Evolutionary conservation across 2,329 filamentous ascomycete species (phyloP), one percentile per base, ranked within the genome.

Genomic region (Exophiala bonariae): DNA sequence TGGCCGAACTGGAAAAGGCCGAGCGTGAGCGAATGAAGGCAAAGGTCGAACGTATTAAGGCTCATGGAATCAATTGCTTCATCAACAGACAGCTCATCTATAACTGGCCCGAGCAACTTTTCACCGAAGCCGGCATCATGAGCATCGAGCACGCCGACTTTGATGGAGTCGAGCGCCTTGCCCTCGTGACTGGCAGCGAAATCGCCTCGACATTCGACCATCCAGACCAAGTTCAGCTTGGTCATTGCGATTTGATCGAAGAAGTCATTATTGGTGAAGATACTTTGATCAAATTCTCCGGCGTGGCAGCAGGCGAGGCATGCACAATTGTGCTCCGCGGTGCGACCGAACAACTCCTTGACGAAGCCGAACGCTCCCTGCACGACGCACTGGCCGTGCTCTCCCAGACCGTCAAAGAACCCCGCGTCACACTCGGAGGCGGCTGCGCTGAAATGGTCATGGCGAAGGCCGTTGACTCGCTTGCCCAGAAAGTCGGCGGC

Each of bases 1-100:
- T 99, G 40, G 93, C 93, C n/a, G 93, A 99, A 63, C 78, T 99
- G 44, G 93, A 99, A 72, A 96, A 95, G 80, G 93, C 93, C 4
- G 93, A 97, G 77, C 87, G 89, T 63, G 93, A 99, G 63, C 97
- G 97, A 84, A 99, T 99, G 93, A 95, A 91, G 79, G 87, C 88
- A 58, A 99, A 99, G 81, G 93, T 99, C 36, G 93, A 99, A 56
- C 92, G 89, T 72, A 99, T 99, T 76, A 99, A 97, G 81, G 81
- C 89, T 37, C 93, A 99, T 65, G 93, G 93, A 50, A 96, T 99
- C 75, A 99, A 99, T 81, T 97, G 93, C 79, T 99, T 99, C 72
- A 96, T 99, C 71, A 99, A 99, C 81, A 81, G 93, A 61, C 93
- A 99, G 71, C 83, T 99, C 56, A 99, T 99, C 74, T 99, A 99